These are phyloP conservation scores for Pneumocystis jirovecii DNA, from an alignment of 1,139 yeast genomes.

Conservation along the genomic window DNA sequence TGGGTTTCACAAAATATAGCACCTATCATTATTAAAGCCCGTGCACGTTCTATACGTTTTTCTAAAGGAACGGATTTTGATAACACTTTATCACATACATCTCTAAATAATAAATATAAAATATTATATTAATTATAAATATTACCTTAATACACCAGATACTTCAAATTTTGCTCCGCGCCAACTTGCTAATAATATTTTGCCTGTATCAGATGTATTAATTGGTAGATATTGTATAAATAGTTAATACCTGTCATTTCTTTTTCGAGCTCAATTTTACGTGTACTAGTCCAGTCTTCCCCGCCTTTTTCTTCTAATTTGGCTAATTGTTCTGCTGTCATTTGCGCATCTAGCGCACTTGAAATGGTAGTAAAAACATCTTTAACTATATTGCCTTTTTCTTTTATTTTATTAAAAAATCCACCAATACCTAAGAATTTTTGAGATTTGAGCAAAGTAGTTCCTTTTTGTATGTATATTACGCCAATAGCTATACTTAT, in stretches of 20 bases:
- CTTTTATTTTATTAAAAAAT: constrained; percentile 67
- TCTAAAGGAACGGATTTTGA: constrained; percentile 45
- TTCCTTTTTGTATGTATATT: constrained; percentile 55
- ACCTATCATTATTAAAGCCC: constrained; percentile 61
- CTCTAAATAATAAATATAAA: constrained; percentile 26
- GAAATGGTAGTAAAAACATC: constrained; percentile 78
- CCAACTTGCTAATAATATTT: constrained; percentile 92
- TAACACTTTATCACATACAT: constrained; percentile 67
- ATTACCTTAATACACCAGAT: constrained; percentile 46
- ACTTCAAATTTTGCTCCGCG: constrained; percentile 82
- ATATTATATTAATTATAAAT: background rate
- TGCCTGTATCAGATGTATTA: constrained; percentile 39
- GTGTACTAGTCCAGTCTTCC: constrained; percentile 59
- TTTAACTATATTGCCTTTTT: constrained; percentile 71
- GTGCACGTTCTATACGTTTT: constrained; percentile 61
- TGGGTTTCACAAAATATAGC: constrained; percentile 49
- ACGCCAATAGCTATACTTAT: constrained; percentile 42
- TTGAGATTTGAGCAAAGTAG: constrained; percentile 48
- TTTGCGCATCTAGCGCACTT: constrained; percentile 18
- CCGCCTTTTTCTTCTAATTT: constrained; percentile 34
- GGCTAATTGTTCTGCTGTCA: constrained; percentile 60
- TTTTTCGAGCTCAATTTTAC: constrained; percentile 73
- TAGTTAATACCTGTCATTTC: constrained; percentile 27
- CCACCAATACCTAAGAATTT: constrained; percentile 74
- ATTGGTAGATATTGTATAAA: background rate